phyloP scores from a whole-genome alignment of 1,284 basidiomycete species.

The Rhodotorula sp. region DNA sequence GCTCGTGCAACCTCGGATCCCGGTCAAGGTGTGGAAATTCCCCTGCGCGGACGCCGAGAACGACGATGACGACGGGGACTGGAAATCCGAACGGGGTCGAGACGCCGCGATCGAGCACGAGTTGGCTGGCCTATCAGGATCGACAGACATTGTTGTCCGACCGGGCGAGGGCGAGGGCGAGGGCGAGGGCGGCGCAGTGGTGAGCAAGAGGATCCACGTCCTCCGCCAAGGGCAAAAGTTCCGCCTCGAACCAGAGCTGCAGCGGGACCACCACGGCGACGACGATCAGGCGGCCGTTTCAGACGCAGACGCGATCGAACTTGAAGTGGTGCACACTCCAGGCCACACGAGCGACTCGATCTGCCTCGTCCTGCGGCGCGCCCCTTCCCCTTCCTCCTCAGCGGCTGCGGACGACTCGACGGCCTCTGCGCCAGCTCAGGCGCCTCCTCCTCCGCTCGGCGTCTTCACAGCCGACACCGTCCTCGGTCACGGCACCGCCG shows the following conservation, averaged over 20 bases:
- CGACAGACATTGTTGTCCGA: neutral
- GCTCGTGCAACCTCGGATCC: conserved; percentile 25
- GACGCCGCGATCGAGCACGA: conserved; percentile 17
- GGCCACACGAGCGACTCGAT: conserved; percentile 90
- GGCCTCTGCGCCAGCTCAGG: neutral
- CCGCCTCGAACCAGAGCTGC: conserved; percentile 47
- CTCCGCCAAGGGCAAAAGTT: conserved; percentile 54
- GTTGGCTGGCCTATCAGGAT: neutral
- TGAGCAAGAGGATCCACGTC: conserved; percentile 52
- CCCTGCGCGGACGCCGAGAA: neutral
- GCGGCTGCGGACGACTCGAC: neutral
- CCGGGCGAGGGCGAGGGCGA: conserved; percentile 32
- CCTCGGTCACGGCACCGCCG: conserved; percentile 83
- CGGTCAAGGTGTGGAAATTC: conserved; percentile 30
- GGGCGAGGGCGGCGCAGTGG: neutral
- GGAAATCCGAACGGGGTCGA: conserved; percentile 1
- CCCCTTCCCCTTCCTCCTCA: conserved; percentile 31
- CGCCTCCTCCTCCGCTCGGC: conserved; percentile 49
- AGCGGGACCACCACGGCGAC: too few relatives aligned
- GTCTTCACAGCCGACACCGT: conserved; percentile 89
- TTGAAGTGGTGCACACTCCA: conserved; percentile 71
- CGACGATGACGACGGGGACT: neutral
- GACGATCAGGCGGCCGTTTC: conserved; percentile 38
- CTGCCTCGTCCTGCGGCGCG: conserved; percentile 45
- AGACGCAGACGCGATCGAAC: conserved; percentile 45